Base-by-base conservation (phyloP, 345 rosid species). In the Anastatica hierochuntica region DNA sequence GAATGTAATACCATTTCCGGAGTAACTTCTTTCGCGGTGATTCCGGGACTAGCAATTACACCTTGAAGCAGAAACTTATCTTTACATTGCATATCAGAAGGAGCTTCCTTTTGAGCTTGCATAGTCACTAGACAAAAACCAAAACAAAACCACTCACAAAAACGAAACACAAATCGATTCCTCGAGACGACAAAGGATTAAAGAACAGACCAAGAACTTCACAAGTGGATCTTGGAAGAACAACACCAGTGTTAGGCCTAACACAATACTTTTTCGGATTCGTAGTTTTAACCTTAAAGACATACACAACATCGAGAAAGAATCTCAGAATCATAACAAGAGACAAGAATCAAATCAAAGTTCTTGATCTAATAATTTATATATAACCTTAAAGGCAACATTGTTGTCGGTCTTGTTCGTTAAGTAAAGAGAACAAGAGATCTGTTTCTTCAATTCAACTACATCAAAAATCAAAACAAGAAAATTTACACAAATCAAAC, bases 51-150 rank as follows among this genome's bases (percentile, higher is more conserved):
- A 35, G 78, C 89, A 31, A 59, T 56, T 6, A 77, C 79, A 41
- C 89, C 82, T 71, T 79, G 98, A 39, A 90, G 72, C 19, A 90
- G 76, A 60, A 90, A 84, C 64, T 90, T 90, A 67, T 87, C 98
- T 82, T 74, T 79, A 74, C 92, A 84, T 41, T 81, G 89, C 95
- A 85, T 67, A 59, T 90, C 95, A 4, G 66, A 63, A 9, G 95
- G 96, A 30, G 73, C 66, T 73, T 90, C 98, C 63, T 78, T 90
- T 29, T 72, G 98, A 26, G 92, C 92, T 79, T 87, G 98, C 98
- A 87, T 87, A 13, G 92, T 80, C 63, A 90, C 98, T 84, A 68
- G 0, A 38, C 33, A 29, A 29, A 29, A 6, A 29, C 33, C 44
- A 42, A 56, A 29, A 7, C 36, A 36, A 27, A 27, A 2, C 5